A percentile compares a stretch with the other conserved stretches of the same genome.
These are phyloP conservation scores for Triglochin maritima DNA, from an alignment of 106 monocot genomes.

Conservation along the genomic window DNA sequence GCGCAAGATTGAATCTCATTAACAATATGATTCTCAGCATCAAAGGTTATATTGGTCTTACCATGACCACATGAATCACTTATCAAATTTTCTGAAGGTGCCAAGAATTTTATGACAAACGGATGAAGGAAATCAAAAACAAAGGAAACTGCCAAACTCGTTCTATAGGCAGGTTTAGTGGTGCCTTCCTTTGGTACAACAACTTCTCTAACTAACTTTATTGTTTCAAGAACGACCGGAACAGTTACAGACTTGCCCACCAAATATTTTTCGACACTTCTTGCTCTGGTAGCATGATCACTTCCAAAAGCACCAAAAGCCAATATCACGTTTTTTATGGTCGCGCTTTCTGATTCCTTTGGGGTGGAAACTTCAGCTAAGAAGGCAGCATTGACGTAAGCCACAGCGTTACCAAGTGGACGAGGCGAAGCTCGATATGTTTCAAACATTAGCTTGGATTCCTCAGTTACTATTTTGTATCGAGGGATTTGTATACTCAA, in stretches of 20 bases:
- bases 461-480: conserved; percentile 5
- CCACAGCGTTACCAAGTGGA: conserved; percentile 63
- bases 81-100: no score
- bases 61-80: no score
- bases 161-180: conserved; percentile 34
- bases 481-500: conserved; percentile 54
- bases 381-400: conserved; percentile 75
- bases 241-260: conserved; percentile 42
- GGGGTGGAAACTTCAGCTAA: conserved; percentile 29
- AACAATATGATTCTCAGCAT: no score
- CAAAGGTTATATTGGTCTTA: no score
- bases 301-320: conserved; percentile 72
- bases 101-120: conserved; percentile 13
- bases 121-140: conserved; percentile 55
- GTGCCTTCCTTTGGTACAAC: conserved; percentile 46
- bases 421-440: conserved; percentile 69
- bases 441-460: conserved; percentile 33
- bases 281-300: conserved; percentile 48
- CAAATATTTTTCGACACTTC: conserved; percentile 46
- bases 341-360: conserved; percentile 17
- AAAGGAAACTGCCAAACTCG: conserved; percentile 60
- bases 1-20: no score
- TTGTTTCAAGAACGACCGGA: conserved; percentile 47
- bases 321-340: conserved; percentile 31
- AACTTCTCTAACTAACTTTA: conserved; percentile 35